phyloP scores from a whole-genome alignment of 768 basidiomycete genomes.

The Pleurotus pulmonarius region DNA sequence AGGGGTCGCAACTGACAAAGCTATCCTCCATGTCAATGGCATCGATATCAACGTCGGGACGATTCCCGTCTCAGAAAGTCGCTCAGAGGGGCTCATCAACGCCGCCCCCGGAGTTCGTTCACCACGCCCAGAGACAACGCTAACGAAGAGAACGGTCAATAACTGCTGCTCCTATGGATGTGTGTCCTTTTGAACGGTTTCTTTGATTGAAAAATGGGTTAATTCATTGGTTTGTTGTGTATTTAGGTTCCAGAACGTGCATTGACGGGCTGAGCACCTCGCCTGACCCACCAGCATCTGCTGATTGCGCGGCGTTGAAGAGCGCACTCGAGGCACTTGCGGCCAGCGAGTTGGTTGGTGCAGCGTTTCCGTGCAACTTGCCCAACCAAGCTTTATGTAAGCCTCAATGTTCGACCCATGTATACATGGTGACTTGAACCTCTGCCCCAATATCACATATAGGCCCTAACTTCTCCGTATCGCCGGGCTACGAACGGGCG shows the following conservation, averaged over 20 bases:
- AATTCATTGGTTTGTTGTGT: no score
- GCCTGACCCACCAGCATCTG: constrained; percentile 1
- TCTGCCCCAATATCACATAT: not conserved
- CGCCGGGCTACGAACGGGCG: constrained; percentile 9
- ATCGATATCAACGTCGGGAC: constrained; percentile 1
- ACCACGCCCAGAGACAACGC: not conserved
- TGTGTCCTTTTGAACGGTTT: not conserved
- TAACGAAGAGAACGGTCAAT: constrained; percentile 6
- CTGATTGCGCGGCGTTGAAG: constrained; percentile 8
- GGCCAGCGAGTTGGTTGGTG: not conserved
- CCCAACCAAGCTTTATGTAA: constrained; percentile 7
- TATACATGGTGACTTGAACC: not conserved
- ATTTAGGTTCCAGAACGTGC: constrained; percentile 5
- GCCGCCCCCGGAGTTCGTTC: not conserved
- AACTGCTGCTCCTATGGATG: constrained; percentile 8
- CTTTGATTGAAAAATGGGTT: not conserved
- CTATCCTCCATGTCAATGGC: not conserved
- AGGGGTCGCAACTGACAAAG: not conserved
- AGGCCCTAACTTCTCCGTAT: constrained; percentile 12
- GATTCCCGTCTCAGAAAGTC: not conserved
- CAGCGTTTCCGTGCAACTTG: constrained; percentile 9
- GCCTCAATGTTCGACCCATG: not conserved
- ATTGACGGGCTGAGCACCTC: constrained; percentile 5
- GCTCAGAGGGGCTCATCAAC: not conserved
- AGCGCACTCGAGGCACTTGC: constrained; percentile 9